Evolutionary conservation across 2,329 filamentous ascomycete genomes (phyloP).

Genomic region (Fusarium guadeloupense): DNA sequence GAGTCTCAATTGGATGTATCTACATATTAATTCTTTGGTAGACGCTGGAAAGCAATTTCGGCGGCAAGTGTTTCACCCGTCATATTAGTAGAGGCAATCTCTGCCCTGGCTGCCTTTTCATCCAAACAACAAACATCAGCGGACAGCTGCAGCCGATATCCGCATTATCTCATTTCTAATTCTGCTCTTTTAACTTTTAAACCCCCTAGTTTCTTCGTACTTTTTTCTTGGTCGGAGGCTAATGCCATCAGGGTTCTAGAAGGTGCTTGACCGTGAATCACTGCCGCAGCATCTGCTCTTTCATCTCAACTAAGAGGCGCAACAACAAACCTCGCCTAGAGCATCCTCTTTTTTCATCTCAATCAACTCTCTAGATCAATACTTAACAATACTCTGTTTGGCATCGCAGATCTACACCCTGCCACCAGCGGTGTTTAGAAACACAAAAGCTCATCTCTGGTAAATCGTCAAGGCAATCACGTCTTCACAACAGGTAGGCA

Average conservation of each 20-base stretch:
- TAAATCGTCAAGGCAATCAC: background rate
- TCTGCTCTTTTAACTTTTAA: background rate
- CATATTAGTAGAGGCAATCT: background rate
- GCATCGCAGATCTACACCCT: background rate
- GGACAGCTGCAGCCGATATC: constrained; percentile 4
- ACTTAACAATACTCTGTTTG: background rate
- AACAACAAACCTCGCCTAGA: too few relatives aligned
- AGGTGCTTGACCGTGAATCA: constrained; percentile 18
- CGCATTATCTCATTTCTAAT: background rate
- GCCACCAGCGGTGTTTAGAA: background rate
- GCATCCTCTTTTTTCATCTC: background rate
- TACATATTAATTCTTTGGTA: background rate
- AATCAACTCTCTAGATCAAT: background rate
- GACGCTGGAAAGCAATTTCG: background rate
- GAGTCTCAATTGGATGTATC: too few relatives aligned
- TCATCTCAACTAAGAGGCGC: background rate
- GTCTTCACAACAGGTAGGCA: background rate
- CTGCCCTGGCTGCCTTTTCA: background rate
- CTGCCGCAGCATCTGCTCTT: background rate
- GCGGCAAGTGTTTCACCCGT: background rate
- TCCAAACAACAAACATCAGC: constrained; percentile 2
- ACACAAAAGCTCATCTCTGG: background rate
- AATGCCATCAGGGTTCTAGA: background rate
- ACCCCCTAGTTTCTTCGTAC: background rate
- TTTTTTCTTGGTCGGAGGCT: background rate